Conservation (phyloP, 1,284 basidiomycete genomes). For the Bjerkandera adusta region DNA sequence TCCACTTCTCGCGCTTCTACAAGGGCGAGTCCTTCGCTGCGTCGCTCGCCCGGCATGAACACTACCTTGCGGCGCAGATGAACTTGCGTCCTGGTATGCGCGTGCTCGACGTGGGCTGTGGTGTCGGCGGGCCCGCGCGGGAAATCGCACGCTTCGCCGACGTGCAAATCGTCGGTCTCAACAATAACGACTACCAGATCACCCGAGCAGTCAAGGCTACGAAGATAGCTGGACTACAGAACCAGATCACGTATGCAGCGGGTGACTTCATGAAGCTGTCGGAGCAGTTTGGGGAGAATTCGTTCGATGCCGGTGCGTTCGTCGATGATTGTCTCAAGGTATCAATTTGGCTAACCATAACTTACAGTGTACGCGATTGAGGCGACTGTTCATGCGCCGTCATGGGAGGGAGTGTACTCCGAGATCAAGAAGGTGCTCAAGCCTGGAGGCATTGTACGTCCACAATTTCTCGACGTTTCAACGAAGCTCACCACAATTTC, state of each 20-base stretch:
- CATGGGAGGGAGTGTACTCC: background rate
- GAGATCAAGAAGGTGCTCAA: conserved; percentile 1
- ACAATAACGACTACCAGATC: conserved; percentile 97
- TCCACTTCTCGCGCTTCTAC: conserved; percentile 99
- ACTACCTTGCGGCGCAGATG: conserved; percentile 92
- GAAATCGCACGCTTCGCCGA: conserved; percentile 94
- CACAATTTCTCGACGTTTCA: conserved; percentile 15
- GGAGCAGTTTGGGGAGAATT: conserved; percentile 91
- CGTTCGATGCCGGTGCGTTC: conserved; percentile 85
- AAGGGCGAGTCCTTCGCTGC: conserved; percentile 87
- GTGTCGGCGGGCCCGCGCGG: conserved; percentile 94
- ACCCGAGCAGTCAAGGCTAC: conserved; percentile 85
- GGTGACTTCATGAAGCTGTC: conserved; percentile 97
- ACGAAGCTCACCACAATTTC: conserved; percentile 7
- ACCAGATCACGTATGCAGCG: conserved; percentile 80
- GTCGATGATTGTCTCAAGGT: background rate
- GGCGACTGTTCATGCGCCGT: background rate
- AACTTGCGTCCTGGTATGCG: conserved; percentile 84
- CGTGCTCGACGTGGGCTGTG: conserved; percentile 97
- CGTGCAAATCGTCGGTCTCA: conserved; percentile 84
- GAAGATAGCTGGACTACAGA: conserved; percentile 69
- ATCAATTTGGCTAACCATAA: background rate
- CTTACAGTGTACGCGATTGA: background rate
- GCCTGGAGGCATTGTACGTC: conserved; percentile 38
- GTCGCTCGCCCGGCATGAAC: conserved; percentile 93